phyloP scores from a whole-genome alignment of 208 protist genomes.

The Wallacemonas sp. region DNA sequence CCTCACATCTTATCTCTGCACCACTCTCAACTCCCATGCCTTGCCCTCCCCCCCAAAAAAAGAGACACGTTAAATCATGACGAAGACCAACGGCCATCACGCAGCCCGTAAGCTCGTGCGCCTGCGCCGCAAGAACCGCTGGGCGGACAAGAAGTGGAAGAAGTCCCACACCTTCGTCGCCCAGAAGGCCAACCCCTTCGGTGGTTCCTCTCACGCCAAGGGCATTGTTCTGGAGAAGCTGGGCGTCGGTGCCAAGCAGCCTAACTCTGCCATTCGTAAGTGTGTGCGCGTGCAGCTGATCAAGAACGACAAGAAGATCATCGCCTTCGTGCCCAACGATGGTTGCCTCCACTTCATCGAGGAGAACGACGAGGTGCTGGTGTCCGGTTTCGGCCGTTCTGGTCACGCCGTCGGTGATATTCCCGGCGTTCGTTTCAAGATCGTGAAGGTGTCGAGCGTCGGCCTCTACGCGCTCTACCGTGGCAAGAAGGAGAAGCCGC shows the following conservation, averaged over 20 bases:
- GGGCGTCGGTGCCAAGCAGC: slow-evolving; percentile 99
- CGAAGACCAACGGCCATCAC: slow-evolving; percentile 96
- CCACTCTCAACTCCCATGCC: slow-evolving; percentile 21
- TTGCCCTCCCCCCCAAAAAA: background rate
- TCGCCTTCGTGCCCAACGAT: slow-evolving; percentile 98
- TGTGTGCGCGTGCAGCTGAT: slow-evolving; percentile 99
- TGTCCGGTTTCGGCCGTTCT: slow-evolving; percentile 97
- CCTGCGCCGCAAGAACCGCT: slow-evolving; percentile 88
- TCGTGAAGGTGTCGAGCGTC: slow-evolving; percentile 98
- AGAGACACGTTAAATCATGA: slow-evolving; percentile 28
- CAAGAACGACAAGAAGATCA: slow-evolving; percentile 99
- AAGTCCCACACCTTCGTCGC: slow-evolving; percentile 92
- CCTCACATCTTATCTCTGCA: background rate
- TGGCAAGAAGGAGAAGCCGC: slow-evolving; percentile 98
- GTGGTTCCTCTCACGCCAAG: slow-evolving; percentile 96
- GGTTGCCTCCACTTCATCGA: slow-evolving; percentile 98
- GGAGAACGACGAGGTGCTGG: slow-evolving; percentile 98
- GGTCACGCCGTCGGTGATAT: slow-evolving; percentile 99
- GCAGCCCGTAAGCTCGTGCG: slow-evolving; percentile 94
- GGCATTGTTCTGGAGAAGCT: slow-evolving; percentile 99
- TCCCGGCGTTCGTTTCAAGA: slow-evolving; percentile 98
- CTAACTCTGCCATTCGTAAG: slow-evolving; percentile 99
- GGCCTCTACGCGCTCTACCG: slow-evolving; percentile 95
- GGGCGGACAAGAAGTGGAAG: slow-evolving; percentile 97
- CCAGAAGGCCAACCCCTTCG: slow-evolving; percentile 96